Evolutionary conservation across 2,329 filamentous ascomycete genomes (phyloP).

Genomic region (Ascosphaera pollenicola): DNA sequence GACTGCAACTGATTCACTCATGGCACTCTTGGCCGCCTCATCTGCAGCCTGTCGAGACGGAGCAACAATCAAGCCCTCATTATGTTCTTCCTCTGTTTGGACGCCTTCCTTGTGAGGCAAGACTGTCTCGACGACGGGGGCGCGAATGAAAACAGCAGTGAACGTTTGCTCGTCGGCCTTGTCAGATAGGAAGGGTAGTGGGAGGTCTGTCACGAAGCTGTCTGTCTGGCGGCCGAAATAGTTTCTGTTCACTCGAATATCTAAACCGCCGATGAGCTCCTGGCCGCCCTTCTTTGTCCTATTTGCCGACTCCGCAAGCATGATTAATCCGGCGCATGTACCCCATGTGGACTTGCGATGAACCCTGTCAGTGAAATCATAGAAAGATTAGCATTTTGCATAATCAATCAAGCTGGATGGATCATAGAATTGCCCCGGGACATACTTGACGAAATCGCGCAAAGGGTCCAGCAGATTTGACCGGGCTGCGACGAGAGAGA

Average conservation of each 20-base stretch:
- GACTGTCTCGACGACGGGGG: conserved; percentile 75
- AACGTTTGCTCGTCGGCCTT: conserved; percentile 26
- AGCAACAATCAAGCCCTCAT: conserved; percentile 32
- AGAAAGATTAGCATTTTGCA: no score
- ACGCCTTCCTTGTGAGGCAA: conserved; percentile 30
- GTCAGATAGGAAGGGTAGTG: conserved; percentile 44
- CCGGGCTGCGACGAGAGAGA: conserved; percentile 66
- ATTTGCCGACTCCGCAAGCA: conserved; percentile 73
- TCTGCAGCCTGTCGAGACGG: conserved; percentile 29
- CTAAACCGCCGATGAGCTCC: conserved; percentile 76
- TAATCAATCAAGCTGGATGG: no score
- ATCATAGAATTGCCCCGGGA: no score
- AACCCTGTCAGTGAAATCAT: conserved; percentile 27
- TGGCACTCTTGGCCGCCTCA: conserved; percentile 21
- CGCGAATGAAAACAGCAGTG: conserved; percentile 76
- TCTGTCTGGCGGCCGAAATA: conserved; percentile 89
- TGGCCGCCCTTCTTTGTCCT: conserved; percentile 78
- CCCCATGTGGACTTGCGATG: conserved; percentile 75
- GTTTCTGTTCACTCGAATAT: conserved; percentile 79
- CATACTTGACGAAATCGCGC: conserved; percentile 73
- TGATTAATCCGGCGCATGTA: conserved; percentile 82
- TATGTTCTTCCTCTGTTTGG: conserved; percentile 26
- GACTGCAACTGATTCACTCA: conserved; percentile 31
- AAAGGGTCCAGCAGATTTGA: conserved; percentile 66
- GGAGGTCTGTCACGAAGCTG: conserved; percentile 59